These are phyloP conservation scores for Leptographium radiaticola DNA, from an alignment of 2,329 filamentous ascomycete genomes.

Conservation along the genomic window DNA sequence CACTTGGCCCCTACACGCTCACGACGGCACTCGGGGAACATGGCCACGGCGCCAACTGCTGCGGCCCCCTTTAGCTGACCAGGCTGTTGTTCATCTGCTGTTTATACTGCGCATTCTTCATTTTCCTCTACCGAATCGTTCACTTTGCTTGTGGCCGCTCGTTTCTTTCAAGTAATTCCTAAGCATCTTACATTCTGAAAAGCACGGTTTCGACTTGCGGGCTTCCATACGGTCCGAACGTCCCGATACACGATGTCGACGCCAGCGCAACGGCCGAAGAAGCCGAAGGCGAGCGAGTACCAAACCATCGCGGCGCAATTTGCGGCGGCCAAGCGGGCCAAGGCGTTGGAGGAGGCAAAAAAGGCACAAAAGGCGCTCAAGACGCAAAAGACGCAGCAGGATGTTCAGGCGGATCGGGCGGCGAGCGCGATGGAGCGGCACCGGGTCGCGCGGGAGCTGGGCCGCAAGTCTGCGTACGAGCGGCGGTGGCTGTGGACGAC, in stretches of 20 bases:
- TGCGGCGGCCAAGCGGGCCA: constrained; percentile 37
- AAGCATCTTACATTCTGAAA: background rate
- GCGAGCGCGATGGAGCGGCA: constrained; percentile 28
- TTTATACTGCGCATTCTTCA: background rate
- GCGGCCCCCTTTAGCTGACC: background rate
- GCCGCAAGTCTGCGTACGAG: constrained; percentile 36
- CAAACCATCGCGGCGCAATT: constrained; percentile 39
- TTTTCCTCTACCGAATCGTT: background rate
- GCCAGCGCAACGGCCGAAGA: constrained; percentile 12
- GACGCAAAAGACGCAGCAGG: constrained; percentile 10
- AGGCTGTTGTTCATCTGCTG: background rate
- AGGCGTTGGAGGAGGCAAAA: constrained; percentile 26
- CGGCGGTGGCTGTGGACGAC: constrained; percentile 43
- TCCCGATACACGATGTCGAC: constrained; percentile 6
- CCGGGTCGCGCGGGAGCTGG: constrained; percentile 32
- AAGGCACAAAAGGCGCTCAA: constrained; percentile 12
- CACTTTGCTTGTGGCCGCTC: background rate
- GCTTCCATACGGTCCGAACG: background rate
- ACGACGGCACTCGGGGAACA: background rate
- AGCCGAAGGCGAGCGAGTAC: constrained; percentile 26
- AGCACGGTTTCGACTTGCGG: background rate
- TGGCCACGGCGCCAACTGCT: background rate
- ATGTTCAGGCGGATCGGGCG: constrained; percentile 16
- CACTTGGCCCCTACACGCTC: background rate
- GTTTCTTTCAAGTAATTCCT: too few species aligned